phyloP scores from a whole-genome alignment of 1,139 yeast genomes.

The Debaryomyces singareniensis region DNA sequence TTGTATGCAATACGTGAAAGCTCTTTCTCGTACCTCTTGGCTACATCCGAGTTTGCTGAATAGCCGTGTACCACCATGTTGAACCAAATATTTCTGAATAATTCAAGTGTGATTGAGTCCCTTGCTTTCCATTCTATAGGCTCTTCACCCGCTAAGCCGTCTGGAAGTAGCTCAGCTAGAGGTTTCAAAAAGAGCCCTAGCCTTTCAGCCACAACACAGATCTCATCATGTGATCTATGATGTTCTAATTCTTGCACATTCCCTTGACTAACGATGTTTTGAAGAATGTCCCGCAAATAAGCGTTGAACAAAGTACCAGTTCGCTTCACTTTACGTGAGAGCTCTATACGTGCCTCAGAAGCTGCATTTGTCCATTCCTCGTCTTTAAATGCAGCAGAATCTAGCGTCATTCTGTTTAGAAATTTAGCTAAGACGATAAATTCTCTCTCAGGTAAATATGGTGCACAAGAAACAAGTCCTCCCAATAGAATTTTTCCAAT shows the following conservation, averaged over 20 bases:
- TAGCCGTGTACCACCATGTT: constrained; percentile 91
- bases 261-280: constrained; percentile 68
- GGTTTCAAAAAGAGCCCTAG: constrained; percentile 67
- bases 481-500: constrained; percentile 40
- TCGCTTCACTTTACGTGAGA: constrained; percentile 43
- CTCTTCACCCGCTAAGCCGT: constrained; percentile 32
- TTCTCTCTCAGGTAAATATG: constrained; percentile 53
- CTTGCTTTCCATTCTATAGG: constrained; percentile 24
- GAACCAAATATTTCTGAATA: constrained; percentile 90
- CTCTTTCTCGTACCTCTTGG: constrained; percentile 38
- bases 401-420: constrained; percentile 32
- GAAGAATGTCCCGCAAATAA: constrained; percentile 62
- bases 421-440: constrained; percentile 48
- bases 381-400: constrained; percentile 28
- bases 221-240: constrained; percentile 75
- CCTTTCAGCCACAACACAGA: constrained; percentile 70
- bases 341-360: constrained; percentile 41
- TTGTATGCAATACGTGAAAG: constrained; percentile 74
- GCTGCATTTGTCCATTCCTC: constrained; percentile 30
- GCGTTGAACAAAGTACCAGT: constrained; percentile 45
- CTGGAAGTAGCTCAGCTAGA: constrained; percentile 68
- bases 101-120: constrained; percentile 42
- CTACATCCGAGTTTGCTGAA: constrained; percentile 52
- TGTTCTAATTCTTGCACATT: constrained; percentile 77
- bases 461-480: constrained; percentile 57